Conservation (phyloP, 495 filamentous ascomycete genomes). For the Apiosordaria backusii region DNA sequence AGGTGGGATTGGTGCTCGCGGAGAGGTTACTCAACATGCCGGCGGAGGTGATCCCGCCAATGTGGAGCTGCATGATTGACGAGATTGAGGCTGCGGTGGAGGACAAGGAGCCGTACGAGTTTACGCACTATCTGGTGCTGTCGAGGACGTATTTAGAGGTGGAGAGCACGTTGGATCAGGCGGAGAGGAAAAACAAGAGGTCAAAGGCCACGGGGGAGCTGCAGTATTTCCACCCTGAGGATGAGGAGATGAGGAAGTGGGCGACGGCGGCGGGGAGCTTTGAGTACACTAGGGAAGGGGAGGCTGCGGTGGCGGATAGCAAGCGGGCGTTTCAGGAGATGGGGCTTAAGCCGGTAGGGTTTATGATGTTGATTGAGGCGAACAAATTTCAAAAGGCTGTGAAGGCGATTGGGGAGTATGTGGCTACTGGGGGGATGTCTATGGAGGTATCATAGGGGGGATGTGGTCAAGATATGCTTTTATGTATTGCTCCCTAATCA, state of each 20-base stretch:
- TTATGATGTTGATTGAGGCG: slow-evolving; percentile 74
- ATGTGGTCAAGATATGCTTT: slow-evolving; percentile 14
- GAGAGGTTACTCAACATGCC: slow-evolving; percentile 96
- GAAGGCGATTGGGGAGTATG: slow-evolving; percentile 66
- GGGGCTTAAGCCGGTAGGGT: slow-evolving; percentile 79
- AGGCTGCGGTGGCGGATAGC: slow-evolving; percentile 71
- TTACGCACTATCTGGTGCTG: slow-evolving; percentile 87
- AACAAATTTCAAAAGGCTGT: slow-evolving; percentile 63
- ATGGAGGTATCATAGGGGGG: slow-evolving; percentile 13
- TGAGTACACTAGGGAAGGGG: slow-evolving; percentile 74
- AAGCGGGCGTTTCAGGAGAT: slow-evolving; percentile 92
- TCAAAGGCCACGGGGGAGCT: slow-evolving; percentile 54
- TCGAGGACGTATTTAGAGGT: slow-evolving; percentile 90
- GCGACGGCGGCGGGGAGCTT: slow-evolving; percentile 62
- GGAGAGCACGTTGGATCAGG: slow-evolving; percentile 68
- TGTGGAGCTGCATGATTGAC: slow-evolving; percentile 94
- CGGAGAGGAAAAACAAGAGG: slow-evolving; percentile 71
- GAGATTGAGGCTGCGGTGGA: slow-evolving; percentile 87
- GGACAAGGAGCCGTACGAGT: slow-evolving; percentile 88
- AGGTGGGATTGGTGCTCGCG: slow-evolving; percentile 79
- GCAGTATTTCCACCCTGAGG: slow-evolving; percentile 97
- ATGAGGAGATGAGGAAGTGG: slow-evolving; percentile 79
- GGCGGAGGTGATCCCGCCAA: slow-evolving; percentile 81
- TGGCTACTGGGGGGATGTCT: slow-evolving; percentile 44
- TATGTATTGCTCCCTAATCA: neutral